Base-by-base conservation (phyloP, 805 yeast genomes). In the Lipomyces sp. region DNA sequence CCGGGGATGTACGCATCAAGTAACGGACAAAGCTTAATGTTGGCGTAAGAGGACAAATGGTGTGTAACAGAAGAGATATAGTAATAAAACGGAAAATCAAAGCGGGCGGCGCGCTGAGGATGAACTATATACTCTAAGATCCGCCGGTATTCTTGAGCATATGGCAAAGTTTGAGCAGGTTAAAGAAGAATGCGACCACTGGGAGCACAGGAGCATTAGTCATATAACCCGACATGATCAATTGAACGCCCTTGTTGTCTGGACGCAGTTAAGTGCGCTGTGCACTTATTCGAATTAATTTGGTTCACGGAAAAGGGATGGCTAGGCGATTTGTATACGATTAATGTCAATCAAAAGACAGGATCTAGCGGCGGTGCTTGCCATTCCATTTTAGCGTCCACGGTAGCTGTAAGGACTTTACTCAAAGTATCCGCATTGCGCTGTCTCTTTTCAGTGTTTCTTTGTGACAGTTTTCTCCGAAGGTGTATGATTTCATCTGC, bases 181-280 rank as follows among this genome's bases (percentile, higher is more conserved):
- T 7, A 34, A 34, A 34, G 35, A 7, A 34, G 35, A 34, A 34
- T 34, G 35, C 35, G 35, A 34, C 35, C 35, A 7, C 7, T 37
- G 42, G 42, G 10, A 10, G 42, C 42, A 37, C 42, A 37, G 42
- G 42, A 37, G 42, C 42, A 37, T 37, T 37, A 37, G 42, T 37
- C 53, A 45, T 15, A 15, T 50, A 50, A 29, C 53, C 53, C 24
- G 18, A 50, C 53, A 3, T 50, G 53, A 50, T 50, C 24, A 50
- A 50, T 50, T 50, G 53, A 50, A 50, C 6, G 53, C 15, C 32
- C 10, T 13, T 29, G 42, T 37, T 37, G 42, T 37, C 10, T 37
- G 4, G 42, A 37, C 6, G 53, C 53, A 50, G 53, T 50, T 50
- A 30, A 50, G 6, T 50, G 15, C n/a, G n/a, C n/a, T n/a, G n/a